Evolutionary conservation across 345 rosid genomes (phyloP).

Genomic region (Carallia brachiata): DNA sequence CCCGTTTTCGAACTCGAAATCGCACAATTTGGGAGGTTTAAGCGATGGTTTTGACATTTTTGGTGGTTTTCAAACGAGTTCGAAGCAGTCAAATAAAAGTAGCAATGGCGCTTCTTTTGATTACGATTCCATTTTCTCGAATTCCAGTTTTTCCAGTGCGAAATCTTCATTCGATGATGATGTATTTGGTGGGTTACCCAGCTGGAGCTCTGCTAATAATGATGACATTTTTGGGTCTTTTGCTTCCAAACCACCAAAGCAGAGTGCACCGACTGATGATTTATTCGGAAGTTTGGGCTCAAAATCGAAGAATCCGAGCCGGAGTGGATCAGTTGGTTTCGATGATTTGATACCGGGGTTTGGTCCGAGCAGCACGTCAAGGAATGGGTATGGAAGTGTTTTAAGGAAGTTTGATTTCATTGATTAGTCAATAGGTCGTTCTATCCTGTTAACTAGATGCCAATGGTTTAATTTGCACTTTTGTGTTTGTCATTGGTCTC

Average conservation of each 20-base stretch:
- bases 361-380: slow-evolving; percentile 42
- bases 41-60: slow-evolving; percentile 49
- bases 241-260: slow-evolving; percentile 39
- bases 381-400: slow-evolving; percentile 39
- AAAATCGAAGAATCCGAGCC: slow-evolving; percentile 25
- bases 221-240: slow-evolving; percentile 50
- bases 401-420: neutral
- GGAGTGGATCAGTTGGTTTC: slow-evolving; percentile 35
- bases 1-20: slow-evolving; percentile 21
- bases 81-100: slow-evolving; percentile 19
- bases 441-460: neutral
- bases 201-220: slow-evolving; percentile 25
- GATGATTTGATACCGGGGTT: slow-evolving; percentile 84
- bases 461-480: neutral
- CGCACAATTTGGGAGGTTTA: slow-evolving; percentile 33
- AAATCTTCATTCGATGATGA: slow-evolving; percentile 47
- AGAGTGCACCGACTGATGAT: slow-evolving; percentile 42
- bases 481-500: neutral
- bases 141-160: slow-evolving; percentile 25
- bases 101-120: slow-evolving; percentile 40
- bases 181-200: slow-evolving; percentile 48
- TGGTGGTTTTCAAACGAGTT: slow-evolving; percentile 38
- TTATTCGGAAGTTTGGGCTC: slow-evolving; percentile 53
- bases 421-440: slow-evolving; percentile 9
- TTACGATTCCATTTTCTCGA: slow-evolving; percentile 48